These are phyloP conservation scores for Fusarium sp. DNA, from an alignment of 2,329 filamentous ascomycete species.

Conservation along the genomic window DNA sequence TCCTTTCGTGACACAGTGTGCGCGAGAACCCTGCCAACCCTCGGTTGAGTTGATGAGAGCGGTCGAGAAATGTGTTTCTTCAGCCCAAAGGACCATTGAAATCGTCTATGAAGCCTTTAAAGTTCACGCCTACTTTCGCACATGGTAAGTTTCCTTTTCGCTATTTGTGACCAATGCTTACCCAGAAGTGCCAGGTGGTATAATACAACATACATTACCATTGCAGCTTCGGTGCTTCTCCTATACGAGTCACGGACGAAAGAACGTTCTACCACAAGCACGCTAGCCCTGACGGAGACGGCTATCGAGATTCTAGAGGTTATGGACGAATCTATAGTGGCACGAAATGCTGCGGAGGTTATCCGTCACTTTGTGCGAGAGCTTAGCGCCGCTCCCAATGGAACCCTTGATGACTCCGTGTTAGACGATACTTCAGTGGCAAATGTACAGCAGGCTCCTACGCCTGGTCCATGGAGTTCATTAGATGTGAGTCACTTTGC, in stretches of 20 bases:
- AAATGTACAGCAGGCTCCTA: not conserved
- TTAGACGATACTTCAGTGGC: not conserved
- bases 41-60: not conserved
- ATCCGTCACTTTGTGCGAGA: slow-evolving; percentile 15
- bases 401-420: not conserved
- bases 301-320: slow-evolving; percentile 14
- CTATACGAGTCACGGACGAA: slow-evolving; percentile 11
- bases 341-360: slow-evolving; percentile 13
- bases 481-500: not conserved
- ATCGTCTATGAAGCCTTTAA: slow-evolving; percentile 11
- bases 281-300: not conserved
- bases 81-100: slow-evolving; percentile 11
- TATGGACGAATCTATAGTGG: slow-evolving; percentile 20
- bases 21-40: not conserved
- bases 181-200: not conserved
- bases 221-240: slow-evolving; percentile 14
- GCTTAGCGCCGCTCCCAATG: not conserved
- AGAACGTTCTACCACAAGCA: not conserved
- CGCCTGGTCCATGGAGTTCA: slow-evolving; percentile 1
- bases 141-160: not conserved
- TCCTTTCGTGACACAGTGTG: not conserved
- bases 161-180: not conserved
- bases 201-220: slow-evolving; percentile 16
- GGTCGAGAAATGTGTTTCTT: slow-evolving; percentile 6
- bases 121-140: slow-evolving; percentile 15